These are phyloP conservation scores for Pythium graminicola DNA, from an alignment of 352 stramenopile species.

Conservation along the genomic window DNA sequence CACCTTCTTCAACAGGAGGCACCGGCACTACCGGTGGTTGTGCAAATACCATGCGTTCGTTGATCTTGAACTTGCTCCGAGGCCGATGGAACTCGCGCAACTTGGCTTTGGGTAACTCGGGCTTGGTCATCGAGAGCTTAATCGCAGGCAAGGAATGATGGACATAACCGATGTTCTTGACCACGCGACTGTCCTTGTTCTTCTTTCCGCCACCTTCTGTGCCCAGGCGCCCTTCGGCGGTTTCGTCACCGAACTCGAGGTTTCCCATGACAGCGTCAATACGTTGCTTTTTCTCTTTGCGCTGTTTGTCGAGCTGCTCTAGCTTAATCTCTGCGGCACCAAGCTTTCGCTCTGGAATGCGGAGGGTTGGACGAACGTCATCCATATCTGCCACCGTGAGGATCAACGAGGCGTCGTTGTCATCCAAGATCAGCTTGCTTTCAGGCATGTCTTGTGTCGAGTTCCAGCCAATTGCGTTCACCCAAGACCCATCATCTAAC, in stretches of 20 bases:
- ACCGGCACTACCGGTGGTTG: constrained; percentile 34
- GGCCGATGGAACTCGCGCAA: constrained; percentile 78
- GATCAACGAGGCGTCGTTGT: constrained; percentile 75
- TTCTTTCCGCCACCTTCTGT: constrained; percentile 72
- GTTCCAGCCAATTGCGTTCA: constrained; percentile 74
- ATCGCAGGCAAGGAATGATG: constrained; percentile 83
- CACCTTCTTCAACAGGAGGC: constrained; percentile 53
- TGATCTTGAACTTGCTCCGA: constrained; percentile 83
- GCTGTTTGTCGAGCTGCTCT: constrained; percentile 68
- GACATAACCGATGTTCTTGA: constrained; percentile 81
- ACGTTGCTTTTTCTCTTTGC: constrained; percentile 70
- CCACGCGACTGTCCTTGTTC: constrained; percentile 74
- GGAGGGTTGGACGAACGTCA: constrained; percentile 69
- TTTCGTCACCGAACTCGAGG: constrained; percentile 72
- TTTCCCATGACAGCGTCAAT: constrained; percentile 79
- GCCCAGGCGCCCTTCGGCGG: constrained; percentile 48
- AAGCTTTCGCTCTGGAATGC: constrained; percentile 76
- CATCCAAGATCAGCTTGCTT: constrained; percentile 74
- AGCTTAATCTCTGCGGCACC: constrained; percentile 67
- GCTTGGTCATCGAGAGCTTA: constrained; percentile 81
- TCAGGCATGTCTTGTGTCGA: constrained; percentile 74
- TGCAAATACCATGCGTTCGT: constrained; percentile 55
- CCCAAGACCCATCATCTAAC: constrained; percentile 61
- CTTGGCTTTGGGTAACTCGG: constrained; percentile 75
- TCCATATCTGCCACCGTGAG: constrained; percentile 75